Conservation (phyloP, 768 basidiomycete genomes). For the Candolleomyces eurysporus region DNA sequence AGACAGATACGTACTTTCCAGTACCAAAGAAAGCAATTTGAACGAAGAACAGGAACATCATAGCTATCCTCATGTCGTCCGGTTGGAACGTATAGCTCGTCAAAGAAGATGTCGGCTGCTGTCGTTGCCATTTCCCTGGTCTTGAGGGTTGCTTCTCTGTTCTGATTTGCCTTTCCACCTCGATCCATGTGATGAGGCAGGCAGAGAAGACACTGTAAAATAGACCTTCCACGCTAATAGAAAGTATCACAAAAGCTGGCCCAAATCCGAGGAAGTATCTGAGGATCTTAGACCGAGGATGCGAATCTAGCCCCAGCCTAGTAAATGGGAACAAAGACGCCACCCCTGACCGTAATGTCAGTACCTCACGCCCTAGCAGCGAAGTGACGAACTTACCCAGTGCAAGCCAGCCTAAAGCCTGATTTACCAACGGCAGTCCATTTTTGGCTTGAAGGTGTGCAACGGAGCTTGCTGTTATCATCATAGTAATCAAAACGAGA, state of each 20-base stretch:
- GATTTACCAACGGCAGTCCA: conserved; percentile 63
- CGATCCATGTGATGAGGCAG: conserved; percentile 66
- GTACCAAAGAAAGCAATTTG: conserved; percentile 87
- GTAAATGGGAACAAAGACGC: conserved; percentile 51
- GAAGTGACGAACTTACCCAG: conserved; percentile 44
- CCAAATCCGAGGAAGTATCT: conserved; percentile 70
- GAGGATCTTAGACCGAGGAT: conserved; percentile 49
- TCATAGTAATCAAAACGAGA: conserved; percentile 46
- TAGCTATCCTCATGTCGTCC: conserved; percentile 69
- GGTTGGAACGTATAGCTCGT: conserved; percentile 42
- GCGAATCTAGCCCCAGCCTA: conserved; percentile 30
- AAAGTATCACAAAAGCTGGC: conserved; percentile 74
- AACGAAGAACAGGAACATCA: conserved; percentile 85
- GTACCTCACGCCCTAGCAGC: neutral
- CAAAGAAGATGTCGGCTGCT: neutral
- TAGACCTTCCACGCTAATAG: conserved; percentile 78
- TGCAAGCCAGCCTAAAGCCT: conserved; percentile 61
- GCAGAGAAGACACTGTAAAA: conserved; percentile 72
- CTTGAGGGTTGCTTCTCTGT: neutral
- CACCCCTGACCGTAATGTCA: conserved; percentile 29
- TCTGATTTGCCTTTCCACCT: conserved; percentile 48
- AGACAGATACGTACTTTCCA: conserved; percentile 59
- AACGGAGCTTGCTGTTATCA: conserved; percentile 58
- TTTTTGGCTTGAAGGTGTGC: conserved; percentile 58
- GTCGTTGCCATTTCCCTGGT: neutral